Conservation (phyloP, 2,329 filamentous ascomycete genomes). For the Neonectria hederae region DNA sequence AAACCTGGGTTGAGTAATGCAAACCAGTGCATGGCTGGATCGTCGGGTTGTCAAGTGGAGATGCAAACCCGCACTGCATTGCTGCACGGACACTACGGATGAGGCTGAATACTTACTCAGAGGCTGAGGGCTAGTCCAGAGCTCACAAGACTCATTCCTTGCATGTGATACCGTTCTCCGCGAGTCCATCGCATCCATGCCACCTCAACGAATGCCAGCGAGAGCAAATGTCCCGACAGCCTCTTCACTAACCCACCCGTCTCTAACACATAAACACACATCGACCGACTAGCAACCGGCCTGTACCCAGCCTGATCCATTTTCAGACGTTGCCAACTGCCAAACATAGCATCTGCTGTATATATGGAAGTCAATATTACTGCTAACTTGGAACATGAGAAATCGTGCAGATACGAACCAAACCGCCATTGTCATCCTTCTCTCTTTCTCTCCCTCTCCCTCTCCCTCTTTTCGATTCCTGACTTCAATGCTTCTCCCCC, state of each 20-base stretch:
- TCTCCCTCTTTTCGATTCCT: not conserved
- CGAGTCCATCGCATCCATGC: not conserved
- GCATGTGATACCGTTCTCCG: not conserved
- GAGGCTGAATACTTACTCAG: too few species aligned
- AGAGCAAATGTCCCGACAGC: not conserved
- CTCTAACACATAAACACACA: constrained; percentile 22
- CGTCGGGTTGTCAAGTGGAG: too few species aligned
- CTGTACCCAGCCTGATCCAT: not conserved
- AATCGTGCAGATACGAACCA: not conserved
- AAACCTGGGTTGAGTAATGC: not conserved
- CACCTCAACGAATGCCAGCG: not conserved
- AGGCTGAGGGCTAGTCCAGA: too few species aligned
- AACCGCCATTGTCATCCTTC: constrained; percentile 6
- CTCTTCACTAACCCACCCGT: constrained; percentile 3
- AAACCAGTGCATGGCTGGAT: not conserved
- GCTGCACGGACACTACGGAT: too few species aligned
- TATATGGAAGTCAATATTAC: not conserved
- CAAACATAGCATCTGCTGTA: not conserved
- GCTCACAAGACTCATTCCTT: not conserved
- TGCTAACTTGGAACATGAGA: not conserved
- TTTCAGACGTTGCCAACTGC: not conserved
- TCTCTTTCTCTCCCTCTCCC: not conserved
- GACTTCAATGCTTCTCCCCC: not conserved
- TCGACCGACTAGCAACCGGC: constrained; percentile 3
- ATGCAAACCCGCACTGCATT: too few species aligned